Percentiles rank a stretch among this genome's conserved stretches.
Conservation (phyloP, 495 filamentous ascomycete species). For the Tuber microsphaerosporum region DNA sequence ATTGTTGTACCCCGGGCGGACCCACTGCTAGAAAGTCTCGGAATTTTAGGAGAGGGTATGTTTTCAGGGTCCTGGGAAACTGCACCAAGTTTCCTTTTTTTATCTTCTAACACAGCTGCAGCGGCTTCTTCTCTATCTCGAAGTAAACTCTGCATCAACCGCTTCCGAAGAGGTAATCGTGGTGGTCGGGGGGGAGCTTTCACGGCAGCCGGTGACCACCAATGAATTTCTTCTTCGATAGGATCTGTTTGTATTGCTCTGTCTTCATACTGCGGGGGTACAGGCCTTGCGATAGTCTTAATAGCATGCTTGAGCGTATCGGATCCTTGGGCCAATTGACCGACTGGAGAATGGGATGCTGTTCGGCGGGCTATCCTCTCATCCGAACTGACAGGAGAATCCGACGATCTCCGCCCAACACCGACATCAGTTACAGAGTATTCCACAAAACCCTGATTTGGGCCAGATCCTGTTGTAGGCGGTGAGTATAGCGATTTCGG, state of each 20-base stretch:
- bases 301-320: constrained; percentile 15
- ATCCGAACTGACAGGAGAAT: constrained; percentile 29
- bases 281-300: constrained; percentile 27
- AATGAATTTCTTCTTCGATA: constrained; percentile 41
- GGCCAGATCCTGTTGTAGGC: constrained; percentile 17
- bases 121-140: constrained; percentile 35
- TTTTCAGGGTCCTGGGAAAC: constrained; percentile 12
- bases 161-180: constrained; percentile 35
- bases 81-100: constrained; percentile 33
- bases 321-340: constrained; percentile 5
- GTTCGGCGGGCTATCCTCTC: constrained; percentile 12
- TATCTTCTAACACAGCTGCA: constrained; percentile 17
- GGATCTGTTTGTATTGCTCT: constrained; percentile 47
- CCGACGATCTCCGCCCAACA: constrained; percentile 28
- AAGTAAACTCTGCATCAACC: constrained; percentile 38
- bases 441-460: constrained; percentile 11
- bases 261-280: constrained; percentile 46
- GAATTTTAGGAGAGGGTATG: constrained; percentile 19
- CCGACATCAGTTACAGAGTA: constrained; percentile 33
- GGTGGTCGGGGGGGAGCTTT: constrained; percentile 32
- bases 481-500: constrained; percentile 22
- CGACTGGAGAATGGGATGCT: constrained; percentile 21
- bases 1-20: constrained; percentile 3
- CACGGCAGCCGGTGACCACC: constrained; percentile 31
- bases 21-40: constrained; percentile 21